These are phyloP conservation scores for Solanum habrochaites DNA, from an alignment of 257 asterid genomes.

Conservation along the genomic window DNA sequence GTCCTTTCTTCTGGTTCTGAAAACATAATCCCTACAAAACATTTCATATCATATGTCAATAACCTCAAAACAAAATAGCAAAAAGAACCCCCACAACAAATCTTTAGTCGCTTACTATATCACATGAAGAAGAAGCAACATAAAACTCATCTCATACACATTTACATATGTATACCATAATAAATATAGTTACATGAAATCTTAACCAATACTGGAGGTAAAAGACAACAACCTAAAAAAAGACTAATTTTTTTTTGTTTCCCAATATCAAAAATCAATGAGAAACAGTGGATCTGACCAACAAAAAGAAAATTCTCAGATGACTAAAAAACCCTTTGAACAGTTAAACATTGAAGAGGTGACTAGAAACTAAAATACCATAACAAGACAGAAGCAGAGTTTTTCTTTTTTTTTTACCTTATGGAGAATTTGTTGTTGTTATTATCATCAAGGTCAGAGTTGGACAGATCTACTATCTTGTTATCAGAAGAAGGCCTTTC, in stretches of 20 bases:
- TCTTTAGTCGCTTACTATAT: neutral
- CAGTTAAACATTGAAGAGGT: slow-evolving; percentile 3
- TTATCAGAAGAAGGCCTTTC: slow-evolving; percentile 32
- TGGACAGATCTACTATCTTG: slow-evolving; percentile 54
- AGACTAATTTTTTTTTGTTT: neutral
- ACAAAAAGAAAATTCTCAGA: slow-evolving; percentile 4
- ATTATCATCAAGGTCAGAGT: slow-evolving; percentile 42
- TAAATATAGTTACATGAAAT: slow-evolving; percentile 31
- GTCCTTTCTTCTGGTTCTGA: slow-evolving; percentile 48
- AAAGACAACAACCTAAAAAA: neutral
- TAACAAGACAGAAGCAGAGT: neutral
- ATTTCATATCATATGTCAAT: slow-evolving; percentile 4
- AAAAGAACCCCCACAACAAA: neutral
- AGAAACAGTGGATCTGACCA: slow-evolving; percentile 26
- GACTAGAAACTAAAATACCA: neutral
- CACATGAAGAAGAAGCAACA: neutral
- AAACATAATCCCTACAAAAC: slow-evolving; percentile 71
- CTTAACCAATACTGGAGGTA: slow-evolving; percentile 17
- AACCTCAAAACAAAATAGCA: slow-evolving; percentile 4
- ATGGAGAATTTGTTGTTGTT: slow-evolving; percentile 52
- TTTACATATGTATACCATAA: neutral
- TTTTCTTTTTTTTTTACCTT: slow-evolving; percentile 34
- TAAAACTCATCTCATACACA: neutral
- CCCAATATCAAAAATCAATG: slow-evolving; percentile 1
- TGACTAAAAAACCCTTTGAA: neutral